Evolutionary conservation across 2,329 filamentous ascomycete species (phyloP).

Genomic region (Talaromyces atroroseus): DNA sequence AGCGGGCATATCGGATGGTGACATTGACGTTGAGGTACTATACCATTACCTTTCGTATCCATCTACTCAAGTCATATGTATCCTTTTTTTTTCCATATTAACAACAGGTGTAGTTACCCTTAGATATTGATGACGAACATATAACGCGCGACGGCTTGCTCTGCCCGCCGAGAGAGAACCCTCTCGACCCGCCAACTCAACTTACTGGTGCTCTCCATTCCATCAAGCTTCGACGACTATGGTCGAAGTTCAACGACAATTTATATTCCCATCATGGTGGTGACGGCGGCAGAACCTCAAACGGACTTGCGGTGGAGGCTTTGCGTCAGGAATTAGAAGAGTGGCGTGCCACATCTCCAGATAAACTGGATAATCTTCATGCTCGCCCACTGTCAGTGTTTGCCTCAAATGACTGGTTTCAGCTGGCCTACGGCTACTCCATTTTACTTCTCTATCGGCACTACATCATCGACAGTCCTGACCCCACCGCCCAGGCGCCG

Average conservation of each 20-base stretch:
- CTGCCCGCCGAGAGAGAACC: conserved; percentile 3
- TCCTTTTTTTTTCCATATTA: neutral
- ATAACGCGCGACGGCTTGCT: conserved; percentile 11
- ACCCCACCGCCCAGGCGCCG: neutral
- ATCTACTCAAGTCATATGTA: neutral
- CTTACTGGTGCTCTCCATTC: conserved; percentile 23
- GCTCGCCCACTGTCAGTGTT: conserved; percentile 24
- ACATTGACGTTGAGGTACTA: conserved; percentile 23
- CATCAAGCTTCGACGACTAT: conserved; percentile 21
- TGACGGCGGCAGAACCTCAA: conserved; percentile 7
- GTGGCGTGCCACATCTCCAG: conserved; percentile 19
- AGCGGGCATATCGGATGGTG: conserved; percentile 21
- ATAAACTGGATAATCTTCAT: conserved; percentile 14
- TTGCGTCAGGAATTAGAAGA: conserved; percentile 21
- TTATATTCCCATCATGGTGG: conserved; percentile 17
- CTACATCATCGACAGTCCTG: conserved; percentile 11
- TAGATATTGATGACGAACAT: conserved; percentile 14
- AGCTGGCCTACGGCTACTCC: conserved; percentile 35
- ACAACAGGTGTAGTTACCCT: conserved; percentile 12
- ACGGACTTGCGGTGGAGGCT: conserved; percentile 10
- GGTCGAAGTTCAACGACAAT: conserved; percentile 19
- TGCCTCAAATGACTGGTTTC: conserved; percentile 35
- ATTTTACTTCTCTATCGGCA: conserved; percentile 35
- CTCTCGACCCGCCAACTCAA: conserved; percentile 16
- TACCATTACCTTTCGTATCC: neutral